Conservation (phyloP, 192 early-diverging fungal genomes). For the Backusella tuberculispora region DNA sequence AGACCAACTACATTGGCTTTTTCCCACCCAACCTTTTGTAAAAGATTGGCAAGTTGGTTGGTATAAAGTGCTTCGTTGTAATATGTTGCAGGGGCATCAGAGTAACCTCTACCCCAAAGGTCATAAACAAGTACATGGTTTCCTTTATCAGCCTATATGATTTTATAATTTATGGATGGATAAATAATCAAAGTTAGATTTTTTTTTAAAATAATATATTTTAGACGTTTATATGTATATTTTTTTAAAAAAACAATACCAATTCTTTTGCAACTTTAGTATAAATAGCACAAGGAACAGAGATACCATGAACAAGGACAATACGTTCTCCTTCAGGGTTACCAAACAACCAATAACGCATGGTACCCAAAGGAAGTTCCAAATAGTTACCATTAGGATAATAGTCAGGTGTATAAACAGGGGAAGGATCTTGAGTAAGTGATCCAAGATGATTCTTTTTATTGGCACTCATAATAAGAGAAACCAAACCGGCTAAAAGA, state of each 20-base stretch:
- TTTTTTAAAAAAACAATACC: constrained; percentile 4
- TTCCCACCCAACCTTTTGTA: constrained; percentile 53
- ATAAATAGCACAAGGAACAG: constrained; percentile 22
- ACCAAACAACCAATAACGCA: constrained; percentile 51
- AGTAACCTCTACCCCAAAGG: constrained; percentile 55
- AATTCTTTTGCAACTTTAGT: constrained; percentile 8
- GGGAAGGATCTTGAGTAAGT: constrained; percentile 35
- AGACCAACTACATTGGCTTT: constrained; percentile 45
- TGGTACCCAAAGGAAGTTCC: constrained; percentile 43
- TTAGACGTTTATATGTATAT: background rate
- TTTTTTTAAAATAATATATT: background rate
- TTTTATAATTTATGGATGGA: background rate
- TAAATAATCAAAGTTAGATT: constrained; percentile 17
- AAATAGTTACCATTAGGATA: constrained; percentile 37
- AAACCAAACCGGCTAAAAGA: background rate
- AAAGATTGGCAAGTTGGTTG: constrained; percentile 44
- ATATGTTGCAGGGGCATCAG: constrained; percentile 40
- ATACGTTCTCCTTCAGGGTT: constrained; percentile 39
- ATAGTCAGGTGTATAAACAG: constrained; percentile 38
- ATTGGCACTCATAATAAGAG: background rate
- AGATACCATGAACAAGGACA: constrained; percentile 52
- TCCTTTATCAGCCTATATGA: constrained; percentile 40
- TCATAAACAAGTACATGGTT: constrained; percentile 51
- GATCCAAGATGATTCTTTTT: constrained; percentile 32
- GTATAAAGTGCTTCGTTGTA: constrained; percentile 48